Base-by-base conservation (phyloP, 345 rosid genomes). In the Eucalyptus sp. region DNA sequence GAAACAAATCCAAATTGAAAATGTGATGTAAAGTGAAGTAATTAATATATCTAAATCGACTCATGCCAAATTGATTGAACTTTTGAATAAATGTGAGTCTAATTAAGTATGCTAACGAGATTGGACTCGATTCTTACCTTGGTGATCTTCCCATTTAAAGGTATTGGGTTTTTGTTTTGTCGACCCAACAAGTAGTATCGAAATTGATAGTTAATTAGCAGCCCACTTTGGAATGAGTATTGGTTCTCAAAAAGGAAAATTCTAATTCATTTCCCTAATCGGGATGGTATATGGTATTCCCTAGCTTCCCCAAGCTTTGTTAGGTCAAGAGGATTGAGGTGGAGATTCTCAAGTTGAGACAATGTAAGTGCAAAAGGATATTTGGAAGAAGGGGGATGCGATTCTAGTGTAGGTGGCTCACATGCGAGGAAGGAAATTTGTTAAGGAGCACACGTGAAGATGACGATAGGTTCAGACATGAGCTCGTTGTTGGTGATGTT, bases 61-160 rank as follows among this genome's bases (percentile, higher is more conserved):
- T 5, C 5, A 3, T 41, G 11, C 3, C 15, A 20, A 3, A 22
- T 76, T 6, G 15, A 11, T 41, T 41, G 13, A 6, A 22, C 4
- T 41, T 41, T 76, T 76, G 9, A 20, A 76, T 76, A 41, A 41
- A 20, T 37, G 3, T 41, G 5, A 20, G 27, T 76, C 7, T 2
- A 20, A 20, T 76, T 6, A 76, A 76, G 11, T 1, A 41, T 11
- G 27, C 31, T 0, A 3, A 64, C 0, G 0, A 15, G 8, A n/a
- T 64, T 15, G 3, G 17, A 64, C 18, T n/a, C 3, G 2, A n/a
- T 64, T 64, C 76, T 64, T 33, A n/a, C 31, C 8, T 7, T 15
- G 10, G 76, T 64, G 37, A 64, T n/a, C 16, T n/a, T 64, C 41
- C 4, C 37, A 7, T 4, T n/a, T 64, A 64, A n/a, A 64, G 10